A percentile compares a stretch with the other conserved stretches of the same genome.
phyloP scores from a whole-genome alignment of 495 filamentous ascomycete species.

The Pseudomonodictys pantanalensis region DNA sequence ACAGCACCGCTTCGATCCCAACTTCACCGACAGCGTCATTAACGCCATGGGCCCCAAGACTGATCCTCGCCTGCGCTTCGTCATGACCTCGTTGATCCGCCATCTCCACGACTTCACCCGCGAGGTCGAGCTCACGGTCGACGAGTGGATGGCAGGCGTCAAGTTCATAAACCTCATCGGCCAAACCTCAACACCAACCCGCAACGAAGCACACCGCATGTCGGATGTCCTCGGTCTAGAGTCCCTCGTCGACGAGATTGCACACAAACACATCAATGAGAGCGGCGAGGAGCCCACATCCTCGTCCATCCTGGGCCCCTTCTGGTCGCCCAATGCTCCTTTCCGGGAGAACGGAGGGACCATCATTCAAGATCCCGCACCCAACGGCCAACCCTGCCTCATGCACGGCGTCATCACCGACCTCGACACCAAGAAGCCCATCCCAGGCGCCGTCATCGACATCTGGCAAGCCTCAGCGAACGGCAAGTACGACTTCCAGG shows the following conservation, averaged over 20 bases:
- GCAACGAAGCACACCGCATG: slow-evolving; percentile 75
- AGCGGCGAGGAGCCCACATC: slow-evolving; percentile 69
- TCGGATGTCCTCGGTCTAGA: slow-evolving; percentile 80
- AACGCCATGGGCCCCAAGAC: slow-evolving; percentile 74
- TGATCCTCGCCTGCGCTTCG: slow-evolving; percentile 61
- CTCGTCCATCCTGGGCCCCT: slow-evolving; percentile 79
- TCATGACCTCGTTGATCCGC: slow-evolving; percentile 64
- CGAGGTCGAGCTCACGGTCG: slow-evolving; percentile 73
- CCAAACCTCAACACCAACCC: slow-evolving; percentile 55
- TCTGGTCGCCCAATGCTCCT: slow-evolving; percentile 81
- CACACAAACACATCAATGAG: slow-evolving; percentile 74
- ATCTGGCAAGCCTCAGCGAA: slow-evolving; percentile 85
- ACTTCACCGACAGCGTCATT: slow-evolving; percentile 72
- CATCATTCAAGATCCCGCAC: slow-evolving; percentile 70
- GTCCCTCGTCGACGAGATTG: slow-evolving; percentile 82
- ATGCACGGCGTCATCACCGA: slow-evolving; percentile 77
- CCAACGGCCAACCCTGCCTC: slow-evolving; percentile 61
- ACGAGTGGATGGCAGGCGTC: slow-evolving; percentile 78
- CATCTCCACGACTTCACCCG: slow-evolving; percentile 83
- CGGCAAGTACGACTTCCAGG: slow-evolving; percentile 88
- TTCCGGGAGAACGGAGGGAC: slow-evolving; percentile 67
- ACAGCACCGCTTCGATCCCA: slow-evolving; percentile 59
- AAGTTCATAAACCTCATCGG: slow-evolving; percentile 54
- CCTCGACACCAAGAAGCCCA: slow-evolving; percentile 67
- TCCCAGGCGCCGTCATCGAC: slow-evolving; percentile 70